Conservation (phyloP, 345 rosid genomes). For the Carallia brachiata region DNA sequence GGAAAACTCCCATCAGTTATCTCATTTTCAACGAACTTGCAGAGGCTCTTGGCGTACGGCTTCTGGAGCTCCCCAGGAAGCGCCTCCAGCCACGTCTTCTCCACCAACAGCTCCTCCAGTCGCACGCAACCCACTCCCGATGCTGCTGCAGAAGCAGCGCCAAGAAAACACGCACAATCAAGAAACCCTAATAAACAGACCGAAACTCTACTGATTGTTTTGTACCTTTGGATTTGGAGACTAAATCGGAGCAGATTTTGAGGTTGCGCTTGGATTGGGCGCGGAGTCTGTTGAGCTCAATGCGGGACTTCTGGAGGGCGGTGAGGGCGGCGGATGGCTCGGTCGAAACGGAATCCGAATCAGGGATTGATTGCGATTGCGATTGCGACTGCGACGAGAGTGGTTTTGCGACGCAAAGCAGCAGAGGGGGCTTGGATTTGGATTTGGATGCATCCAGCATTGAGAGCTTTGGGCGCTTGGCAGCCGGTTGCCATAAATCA, state of each 20-base stretch:
- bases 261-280: slow-evolving; percentile 71
- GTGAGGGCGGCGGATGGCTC: slow-evolving; percentile 43
- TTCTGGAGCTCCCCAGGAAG: slow-evolving; percentile 68
- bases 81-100: slow-evolving; percentile 71
- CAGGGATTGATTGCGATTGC: too few relatives aligned
- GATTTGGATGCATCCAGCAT: too few relatives aligned
- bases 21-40: slow-evolving; percentile 62
- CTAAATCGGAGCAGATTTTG: slow-evolving; percentile 55
- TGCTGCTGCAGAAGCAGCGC: slow-evolving; percentile 2
- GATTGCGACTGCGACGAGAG: too few relatives aligned
- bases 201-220: neutral
- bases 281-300: slow-evolving; percentile 55
- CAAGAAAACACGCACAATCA: neutral
- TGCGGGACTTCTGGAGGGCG: slow-evolving; percentile 48
- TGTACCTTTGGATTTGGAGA: slow-evolving; percentile 54
- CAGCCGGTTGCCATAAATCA: too few relatives aligned
- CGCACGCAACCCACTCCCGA: slow-evolving; percentile 50
- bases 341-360: slow-evolving; percentile 3
- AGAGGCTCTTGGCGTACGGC: slow-evolving; percentile 57
- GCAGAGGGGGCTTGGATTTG: too few relatives aligned
- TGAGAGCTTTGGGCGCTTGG: too few relatives aligned
- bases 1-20: slow-evolving; percentile 24
- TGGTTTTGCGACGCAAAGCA: too few relatives aligned
- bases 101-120: slow-evolving; percentile 81
- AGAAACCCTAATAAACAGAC: slow-evolving; percentile 3